Base-by-base conservation (phyloP, 352 stramenopile genomes). In the Pythium brachiatum region DNA sequence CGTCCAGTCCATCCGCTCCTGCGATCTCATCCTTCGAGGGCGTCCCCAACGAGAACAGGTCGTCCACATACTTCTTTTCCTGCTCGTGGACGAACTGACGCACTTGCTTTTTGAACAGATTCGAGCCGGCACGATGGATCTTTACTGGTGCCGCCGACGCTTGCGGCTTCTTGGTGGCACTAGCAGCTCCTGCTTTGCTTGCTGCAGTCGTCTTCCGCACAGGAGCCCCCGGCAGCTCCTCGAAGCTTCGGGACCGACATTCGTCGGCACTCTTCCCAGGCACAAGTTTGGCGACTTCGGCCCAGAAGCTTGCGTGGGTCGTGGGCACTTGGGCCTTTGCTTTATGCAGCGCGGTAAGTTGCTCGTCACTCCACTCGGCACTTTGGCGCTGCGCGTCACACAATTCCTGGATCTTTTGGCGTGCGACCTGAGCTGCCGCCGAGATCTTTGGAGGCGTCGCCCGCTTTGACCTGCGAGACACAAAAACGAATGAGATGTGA, bases 61-160 rank as follows among this genome's bases (percentile, higher is more conserved):
- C 83, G 48, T 92, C 83, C 20, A 78, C 69, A 51, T 90, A 74
- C 61, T 88, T 88, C 46, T 90, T 79, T 59, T 92, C 83, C 57
- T 89, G 87, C 67, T 91, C 64, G 59, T 86, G 67, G 2, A 92
- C 78, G 56, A 92, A 92, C 51, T 89, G 64, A 31, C 83, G 83
- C 47, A 92, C 83, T 81, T 92, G 83, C 48, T 92, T 90, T 64
- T 92, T 92, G 59, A 90, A 92, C 51, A 82, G 72, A 39, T 91
- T 92, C 20, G 81, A 88, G 13, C 83, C 83, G 21, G 82, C 78
- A 7, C 83, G 81, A 18, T 79, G 71, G 31, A 92, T 78, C 53
- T 92, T 90, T 15, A 60, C 57, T 15, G 76, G 69, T 16, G 52
- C 50, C 32, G 15, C 52, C 20, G 27, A 26, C 8, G 21, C 53